phyloP scores from a whole-genome alignment of 2,329 filamentous ascomycete species.

The Claviceps paspali region DNA sequence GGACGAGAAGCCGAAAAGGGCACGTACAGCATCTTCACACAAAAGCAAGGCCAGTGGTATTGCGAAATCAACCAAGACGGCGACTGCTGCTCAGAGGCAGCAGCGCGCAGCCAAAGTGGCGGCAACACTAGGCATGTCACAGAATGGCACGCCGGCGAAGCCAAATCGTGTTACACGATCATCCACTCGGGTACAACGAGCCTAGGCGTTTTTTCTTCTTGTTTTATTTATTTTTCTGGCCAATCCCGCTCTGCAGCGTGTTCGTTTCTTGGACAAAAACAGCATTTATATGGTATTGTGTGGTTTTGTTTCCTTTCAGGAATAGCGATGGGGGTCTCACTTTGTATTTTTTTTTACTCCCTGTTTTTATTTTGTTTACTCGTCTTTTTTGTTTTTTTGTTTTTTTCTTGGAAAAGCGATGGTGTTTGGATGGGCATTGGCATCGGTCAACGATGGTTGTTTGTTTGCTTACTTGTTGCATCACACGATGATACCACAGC shows the following conservation, averaged over 20 bases:
- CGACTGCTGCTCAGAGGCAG: conserved; percentile 11
- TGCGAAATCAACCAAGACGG: conserved; percentile 13
- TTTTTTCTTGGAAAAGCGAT: conserved; percentile 2
- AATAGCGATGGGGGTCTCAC: not conserved
- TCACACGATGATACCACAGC: conserved; percentile 1
- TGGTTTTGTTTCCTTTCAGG: not conserved
- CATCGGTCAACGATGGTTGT: not conserved
- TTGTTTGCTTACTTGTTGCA: conserved; percentile 2
- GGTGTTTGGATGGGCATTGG: conserved; percentile 1
- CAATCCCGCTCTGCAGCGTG: not conserved
- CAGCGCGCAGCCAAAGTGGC: conserved; percentile 16
- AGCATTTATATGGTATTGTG: not conserved
- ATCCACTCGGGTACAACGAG: conserved; percentile 5
- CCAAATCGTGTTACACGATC: conserved; percentile 17
- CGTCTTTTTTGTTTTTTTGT: not conserved
- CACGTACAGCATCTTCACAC: conserved; percentile 8
- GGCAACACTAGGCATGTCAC: conserved; percentile 18
- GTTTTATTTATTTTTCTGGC: not conserved
- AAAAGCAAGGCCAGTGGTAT: conserved; percentile 13
- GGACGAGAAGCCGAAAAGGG: conserved; percentile 11
- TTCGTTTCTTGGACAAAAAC: not conserved
- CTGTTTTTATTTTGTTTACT: no score
- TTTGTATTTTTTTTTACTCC: not conserved
- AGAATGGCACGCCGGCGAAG: conserved; percentile 20
- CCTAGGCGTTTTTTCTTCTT: not conserved